These are phyloP conservation scores for Tetradesmus obliquus DNA, from an alignment of 139 green algal species.

Conservation along the genomic window DNA sequence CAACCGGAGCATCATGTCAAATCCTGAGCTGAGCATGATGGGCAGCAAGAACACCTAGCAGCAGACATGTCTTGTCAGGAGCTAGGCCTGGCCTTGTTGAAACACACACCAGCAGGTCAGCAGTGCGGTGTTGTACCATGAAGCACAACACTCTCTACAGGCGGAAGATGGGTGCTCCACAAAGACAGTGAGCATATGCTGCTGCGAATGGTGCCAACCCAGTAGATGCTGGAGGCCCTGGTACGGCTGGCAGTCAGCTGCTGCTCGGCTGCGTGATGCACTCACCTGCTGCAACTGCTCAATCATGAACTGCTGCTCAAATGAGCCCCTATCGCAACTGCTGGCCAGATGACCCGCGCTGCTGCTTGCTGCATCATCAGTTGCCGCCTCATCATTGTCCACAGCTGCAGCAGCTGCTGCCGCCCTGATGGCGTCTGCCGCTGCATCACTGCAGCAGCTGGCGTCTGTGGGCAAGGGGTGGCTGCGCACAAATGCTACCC, in stretches of 20 bases:
- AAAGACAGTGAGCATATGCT: too few relatives aligned
- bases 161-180: too few relatives aligned
- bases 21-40: too few relatives aligned
- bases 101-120: too few relatives aligned
- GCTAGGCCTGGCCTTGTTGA: too few relatives aligned
- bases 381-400: neutral
- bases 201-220: too few relatives aligned
- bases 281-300: neutral
- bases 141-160: too few relatives aligned
- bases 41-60: too few relatives aligned
- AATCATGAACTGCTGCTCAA: neutral
- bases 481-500: conserved; percentile 74
- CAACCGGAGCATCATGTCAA: neutral
- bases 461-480: conserved; percentile 48
- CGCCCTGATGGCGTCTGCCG: neutral
- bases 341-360: neutral
- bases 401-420: conserved; percentile 55
- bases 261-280: neutral
- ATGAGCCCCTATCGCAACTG: neutral
- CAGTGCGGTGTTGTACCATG: too few relatives aligned
- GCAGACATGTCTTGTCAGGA: too few relatives aligned
- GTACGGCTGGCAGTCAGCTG: neutral
- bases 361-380: neutral
- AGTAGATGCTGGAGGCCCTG: too few relatives aligned
- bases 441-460: conserved; percentile 1